Percentiles rank a stretch among this genome's conserved stretches.
Conservation (phyloP, 1,284 basidiomycete genomes). For the Bjerkandera adusta region DNA sequence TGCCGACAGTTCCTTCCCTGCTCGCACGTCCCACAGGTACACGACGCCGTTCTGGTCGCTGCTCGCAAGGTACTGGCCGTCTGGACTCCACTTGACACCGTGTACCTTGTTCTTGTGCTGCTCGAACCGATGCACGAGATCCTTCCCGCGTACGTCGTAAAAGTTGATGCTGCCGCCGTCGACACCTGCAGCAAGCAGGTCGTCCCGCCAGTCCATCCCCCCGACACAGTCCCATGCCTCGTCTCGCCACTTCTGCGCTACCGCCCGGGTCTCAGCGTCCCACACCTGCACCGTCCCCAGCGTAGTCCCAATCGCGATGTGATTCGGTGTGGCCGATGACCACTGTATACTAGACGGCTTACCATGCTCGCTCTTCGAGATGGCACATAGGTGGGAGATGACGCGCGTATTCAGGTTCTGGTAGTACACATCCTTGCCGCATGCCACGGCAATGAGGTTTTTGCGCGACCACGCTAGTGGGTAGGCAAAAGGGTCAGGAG, state of each 20-base stretch:
- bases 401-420: slow-evolving; percentile 45
- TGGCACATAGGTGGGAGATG: slow-evolving; percentile 41
- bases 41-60: slow-evolving; percentile 41
- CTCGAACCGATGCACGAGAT: slow-evolving; percentile 28
- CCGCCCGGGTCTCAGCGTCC: slow-evolving; percentile 33
- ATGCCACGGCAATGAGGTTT: slow-evolving; percentile 48
- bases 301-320: slow-evolving; percentile 39
- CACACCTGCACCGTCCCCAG: slow-evolving; percentile 39
- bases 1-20: slow-evolving; percentile 31
- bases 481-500: slow-evolving; percentile 43
- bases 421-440: slow-evolving; percentile 44
- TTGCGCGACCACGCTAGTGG: slow-evolving; percentile 44
- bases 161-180: slow-evolving; percentile 38
- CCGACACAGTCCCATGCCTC: slow-evolving; percentile 35
- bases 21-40: slow-evolving; percentile 45
- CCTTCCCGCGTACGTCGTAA: slow-evolving; percentile 35
- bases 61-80: slow-evolving; percentile 41
- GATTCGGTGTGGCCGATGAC: slow-evolving; percentile 29
- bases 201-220: slow-evolving; percentile 40
- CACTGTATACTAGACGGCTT: slow-evolving; percentile 36
- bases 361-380: slow-evolving; percentile 22
- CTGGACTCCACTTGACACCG: slow-evolving; percentile 44
- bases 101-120: slow-evolving; percentile 41
- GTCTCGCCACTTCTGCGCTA: slow-evolving; percentile 35
- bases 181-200: slow-evolving; percentile 39